Percentiles rank a stretch among this genome's conserved stretches.
phyloP scores from a whole-genome alignment of 176 grass and related monocot genomes.

The Aegilops umbellulata region DNA sequence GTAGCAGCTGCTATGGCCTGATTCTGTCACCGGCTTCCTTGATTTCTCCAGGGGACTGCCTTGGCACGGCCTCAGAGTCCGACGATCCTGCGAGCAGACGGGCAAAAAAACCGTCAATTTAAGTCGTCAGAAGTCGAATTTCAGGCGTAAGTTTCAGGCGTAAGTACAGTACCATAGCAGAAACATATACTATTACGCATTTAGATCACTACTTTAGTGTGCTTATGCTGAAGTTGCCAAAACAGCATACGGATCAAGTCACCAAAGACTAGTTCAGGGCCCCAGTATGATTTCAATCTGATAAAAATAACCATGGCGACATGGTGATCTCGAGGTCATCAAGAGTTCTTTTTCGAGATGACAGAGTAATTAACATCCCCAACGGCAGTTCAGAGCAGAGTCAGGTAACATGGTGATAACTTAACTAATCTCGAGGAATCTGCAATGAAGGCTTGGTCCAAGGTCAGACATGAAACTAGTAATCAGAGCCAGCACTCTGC shows the following conservation, averaged over 20 bases:
- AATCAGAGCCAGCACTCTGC: constrained; percentile 20
- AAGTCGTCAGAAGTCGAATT: no score
- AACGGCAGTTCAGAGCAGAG: constrained; percentile 23
- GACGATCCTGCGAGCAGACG: constrained; percentile 54
- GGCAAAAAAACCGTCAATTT: background rate
- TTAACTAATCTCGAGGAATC: background rate
- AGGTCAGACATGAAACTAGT: constrained; percentile 23
- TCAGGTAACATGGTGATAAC: constrained; percentile 5
- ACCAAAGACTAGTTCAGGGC: background rate
- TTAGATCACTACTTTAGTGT: no score
- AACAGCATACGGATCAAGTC: background rate
- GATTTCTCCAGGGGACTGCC: constrained; percentile 49
- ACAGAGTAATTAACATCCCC: constrained; percentile 22
- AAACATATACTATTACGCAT: background rate
- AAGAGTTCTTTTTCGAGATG: background rate
- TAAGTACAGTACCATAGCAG: background rate
- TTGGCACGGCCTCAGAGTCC: constrained; percentile 36
- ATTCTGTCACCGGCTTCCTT: constrained; percentile 28
- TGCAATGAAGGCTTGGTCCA: background rate
- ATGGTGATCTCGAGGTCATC: constrained; percentile 10
- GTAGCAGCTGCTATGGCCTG: constrained; percentile 49
- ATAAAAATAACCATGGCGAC: background rate
- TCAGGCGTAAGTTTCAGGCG: no score
- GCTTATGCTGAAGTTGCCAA: background rate
- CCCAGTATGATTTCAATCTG: background rate